Conservation (phyloP, 805 yeast genomes). For the Isabelozyma heimii region DNA sequence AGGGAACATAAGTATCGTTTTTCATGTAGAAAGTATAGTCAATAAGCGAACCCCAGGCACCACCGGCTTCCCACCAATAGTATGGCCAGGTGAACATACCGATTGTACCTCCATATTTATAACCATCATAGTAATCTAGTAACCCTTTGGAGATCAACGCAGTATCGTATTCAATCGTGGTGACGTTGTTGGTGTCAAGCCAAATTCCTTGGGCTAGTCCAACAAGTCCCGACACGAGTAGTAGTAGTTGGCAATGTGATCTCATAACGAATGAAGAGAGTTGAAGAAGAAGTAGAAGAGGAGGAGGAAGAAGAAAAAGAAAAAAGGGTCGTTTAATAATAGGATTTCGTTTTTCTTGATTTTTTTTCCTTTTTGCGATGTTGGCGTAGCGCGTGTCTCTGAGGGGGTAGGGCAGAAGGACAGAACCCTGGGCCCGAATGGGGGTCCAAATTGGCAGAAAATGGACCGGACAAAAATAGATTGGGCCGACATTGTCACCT, state of each 20-base stretch:
- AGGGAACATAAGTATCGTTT: conserved; percentile 61
- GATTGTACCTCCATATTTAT: conserved; percentile 65
- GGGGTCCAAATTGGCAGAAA: too few species aligned
- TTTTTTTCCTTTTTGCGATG: too few species aligned
- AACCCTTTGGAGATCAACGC: conserved; percentile 65
- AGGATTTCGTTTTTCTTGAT: too few species aligned
- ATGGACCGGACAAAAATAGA: background rate
- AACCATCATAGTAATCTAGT: conserved; percentile 78
- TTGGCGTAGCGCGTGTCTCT: too few species aligned
- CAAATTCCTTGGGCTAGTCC: conserved; percentile 17
- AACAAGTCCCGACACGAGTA: conserved; percentile 4
- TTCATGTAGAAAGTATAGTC: conserved; percentile 74
- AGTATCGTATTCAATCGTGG: conserved; percentile 55
- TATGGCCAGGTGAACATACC: conserved; percentile 90
- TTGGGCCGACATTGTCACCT: background rate
- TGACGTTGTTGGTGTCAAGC: conserved; percentile 37
- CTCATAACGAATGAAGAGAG: background rate
- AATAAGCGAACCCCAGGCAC: conserved; percentile 84
- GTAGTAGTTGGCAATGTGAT: background rate
- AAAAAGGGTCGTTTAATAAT: background rate
- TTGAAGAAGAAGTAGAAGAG: background rate
- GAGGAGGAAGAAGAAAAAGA: background rate
- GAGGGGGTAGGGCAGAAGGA: too few species aligned
- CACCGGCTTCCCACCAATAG: conserved; percentile 99
- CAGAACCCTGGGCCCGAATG: too few species aligned